Evolutionary conservation across 2,329 filamentous ascomycete species (phyloP).

Genomic region (Cryphonectria parasitica): DNA sequence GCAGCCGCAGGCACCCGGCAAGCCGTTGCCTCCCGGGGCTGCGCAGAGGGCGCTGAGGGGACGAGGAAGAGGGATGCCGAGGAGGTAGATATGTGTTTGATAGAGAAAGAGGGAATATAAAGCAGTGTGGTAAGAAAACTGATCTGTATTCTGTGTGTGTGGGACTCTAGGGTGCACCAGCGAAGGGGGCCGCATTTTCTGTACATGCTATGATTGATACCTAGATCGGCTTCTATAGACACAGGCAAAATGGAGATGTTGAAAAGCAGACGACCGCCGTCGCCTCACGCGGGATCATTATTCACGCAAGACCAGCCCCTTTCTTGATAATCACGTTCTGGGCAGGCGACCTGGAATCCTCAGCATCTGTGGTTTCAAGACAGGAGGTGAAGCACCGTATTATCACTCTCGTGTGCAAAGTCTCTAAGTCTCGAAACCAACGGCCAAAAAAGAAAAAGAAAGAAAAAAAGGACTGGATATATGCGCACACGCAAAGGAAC

Average conservation of each 20-base stretch:
- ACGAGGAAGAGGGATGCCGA: constrained; percentile 86
- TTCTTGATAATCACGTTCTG: neutral
- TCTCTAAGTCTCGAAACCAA: no score
- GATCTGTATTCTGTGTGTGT: no score
- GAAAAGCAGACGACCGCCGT: neutral
- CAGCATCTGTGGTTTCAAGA: no score
- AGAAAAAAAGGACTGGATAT: no score
- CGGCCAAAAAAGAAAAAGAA: no score
- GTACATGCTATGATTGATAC: constrained; percentile 30
- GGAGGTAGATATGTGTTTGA: constrained; percentile 57
- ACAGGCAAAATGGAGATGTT: constrained; percentile 11
- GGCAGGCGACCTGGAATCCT: no score
- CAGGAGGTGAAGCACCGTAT: no score
- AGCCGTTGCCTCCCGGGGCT: constrained; percentile 76
- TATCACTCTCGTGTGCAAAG: no score
- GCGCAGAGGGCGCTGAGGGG: constrained; percentile 87
- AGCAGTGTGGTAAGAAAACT: neutral
- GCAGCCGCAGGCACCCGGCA: constrained; percentile 77
- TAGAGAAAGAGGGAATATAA: neutral
- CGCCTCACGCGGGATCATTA: neutral
- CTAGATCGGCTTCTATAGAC: constrained; percentile 29
- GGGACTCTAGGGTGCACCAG: neutral
- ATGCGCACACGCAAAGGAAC: no score
- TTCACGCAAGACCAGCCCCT: neutral
- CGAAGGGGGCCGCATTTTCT: constrained; percentile 1